Percentiles rank a stretch among this genome's conserved stretches.
These are phyloP conservation scores for Aspergillus oerlinghausenensis DNA, from an alignment of 2,329 filamentous ascomycete species.

Conservation along the genomic window DNA sequence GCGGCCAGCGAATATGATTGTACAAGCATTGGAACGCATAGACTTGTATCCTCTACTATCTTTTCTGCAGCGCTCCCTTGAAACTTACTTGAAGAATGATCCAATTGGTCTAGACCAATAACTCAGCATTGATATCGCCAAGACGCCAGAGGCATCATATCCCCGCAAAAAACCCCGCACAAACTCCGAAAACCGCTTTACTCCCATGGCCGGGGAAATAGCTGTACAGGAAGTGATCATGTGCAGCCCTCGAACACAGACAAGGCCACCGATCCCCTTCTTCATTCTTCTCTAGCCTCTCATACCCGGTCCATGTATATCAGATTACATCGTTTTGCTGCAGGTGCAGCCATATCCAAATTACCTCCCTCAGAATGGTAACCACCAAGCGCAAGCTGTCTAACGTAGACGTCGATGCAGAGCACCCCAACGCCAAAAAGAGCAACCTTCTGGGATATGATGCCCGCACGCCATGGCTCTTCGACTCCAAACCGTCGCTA, in stretches of 20 bases:
- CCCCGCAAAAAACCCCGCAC: constrained; percentile 18
- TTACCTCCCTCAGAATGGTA: constrained; percentile 14
- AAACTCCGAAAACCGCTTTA: constrained; percentile 24
- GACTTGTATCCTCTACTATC: not conserved
- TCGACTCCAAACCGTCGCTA: constrained; percentile 20
- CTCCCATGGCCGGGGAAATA: constrained; percentile 8
- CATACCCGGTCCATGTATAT: constrained; percentile 1
- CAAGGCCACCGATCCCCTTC: not conserved
- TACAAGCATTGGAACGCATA: too few species aligned
- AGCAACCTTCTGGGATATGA: constrained; percentile 25
- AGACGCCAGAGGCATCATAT: not conserved
- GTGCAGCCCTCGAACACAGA: not conserved
- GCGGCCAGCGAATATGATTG: not conserved
- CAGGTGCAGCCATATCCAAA: constrained; percentile 14
- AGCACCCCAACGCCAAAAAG: constrained; percentile 18
- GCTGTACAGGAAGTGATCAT: not conserved
- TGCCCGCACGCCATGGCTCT: constrained; percentile 29
- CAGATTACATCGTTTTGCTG: not conserved
- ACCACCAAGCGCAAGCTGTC: constrained; percentile 26
- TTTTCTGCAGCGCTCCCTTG: not conserved
- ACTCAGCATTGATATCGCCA: not conserved
- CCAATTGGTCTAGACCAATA: not conserved
- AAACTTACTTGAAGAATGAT: not conserved
- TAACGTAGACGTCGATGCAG: constrained; percentile 13
- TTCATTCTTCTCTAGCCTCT: not conserved